Conservation (phyloP, 2,329 filamentous ascomycete genomes). For the Fusarium sp. region DNA sequence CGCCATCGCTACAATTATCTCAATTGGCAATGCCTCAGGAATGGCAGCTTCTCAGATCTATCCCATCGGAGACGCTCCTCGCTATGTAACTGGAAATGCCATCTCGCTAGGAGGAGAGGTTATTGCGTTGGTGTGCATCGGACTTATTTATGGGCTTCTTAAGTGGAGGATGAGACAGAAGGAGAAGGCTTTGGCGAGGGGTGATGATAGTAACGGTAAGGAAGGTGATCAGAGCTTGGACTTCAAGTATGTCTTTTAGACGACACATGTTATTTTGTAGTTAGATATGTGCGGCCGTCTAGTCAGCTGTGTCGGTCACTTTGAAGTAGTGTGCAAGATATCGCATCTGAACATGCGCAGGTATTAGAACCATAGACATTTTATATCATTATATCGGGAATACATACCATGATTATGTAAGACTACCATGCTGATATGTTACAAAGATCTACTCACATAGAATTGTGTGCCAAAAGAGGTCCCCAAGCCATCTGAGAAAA, state of each 20-base stretch:
- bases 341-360: too few relatives aligned
- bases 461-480: too few relatives aligned
- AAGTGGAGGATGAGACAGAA: constrained; percentile 46
- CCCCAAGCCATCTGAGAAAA: too few relatives aligned
- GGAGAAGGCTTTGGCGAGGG: constrained; percentile 38
- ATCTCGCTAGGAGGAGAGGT: constrained; percentile 46
- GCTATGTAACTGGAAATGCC: constrained; percentile 48
- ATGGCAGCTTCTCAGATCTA: constrained; percentile 61
- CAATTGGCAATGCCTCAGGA: constrained; percentile 60
- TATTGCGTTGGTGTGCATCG: constrained; percentile 42
- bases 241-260: constrained; percentile 45
- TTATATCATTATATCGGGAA: too few relatives aligned
- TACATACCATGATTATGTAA: too few relatives aligned
- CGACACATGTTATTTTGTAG: too few relatives aligned
- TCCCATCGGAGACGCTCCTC: constrained; percentile 33
- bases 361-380: too few relatives aligned
- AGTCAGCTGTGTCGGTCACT: too few relatives aligned
- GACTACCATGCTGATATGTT: too few relatives aligned
- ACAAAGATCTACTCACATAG: too few relatives aligned
- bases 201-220: constrained; percentile 35
- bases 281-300: too few relatives aligned
- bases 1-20: constrained; percentile 58
- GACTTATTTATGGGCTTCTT: constrained; percentile 44
- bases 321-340: too few relatives aligned
- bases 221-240: constrained; percentile 28